A percentile compares a stretch with the other conserved stretches of the same genome.
Conservation (phyloP, 2,329 filamentous ascomycete genomes). For the Sarocladium oryzae region DNA sequence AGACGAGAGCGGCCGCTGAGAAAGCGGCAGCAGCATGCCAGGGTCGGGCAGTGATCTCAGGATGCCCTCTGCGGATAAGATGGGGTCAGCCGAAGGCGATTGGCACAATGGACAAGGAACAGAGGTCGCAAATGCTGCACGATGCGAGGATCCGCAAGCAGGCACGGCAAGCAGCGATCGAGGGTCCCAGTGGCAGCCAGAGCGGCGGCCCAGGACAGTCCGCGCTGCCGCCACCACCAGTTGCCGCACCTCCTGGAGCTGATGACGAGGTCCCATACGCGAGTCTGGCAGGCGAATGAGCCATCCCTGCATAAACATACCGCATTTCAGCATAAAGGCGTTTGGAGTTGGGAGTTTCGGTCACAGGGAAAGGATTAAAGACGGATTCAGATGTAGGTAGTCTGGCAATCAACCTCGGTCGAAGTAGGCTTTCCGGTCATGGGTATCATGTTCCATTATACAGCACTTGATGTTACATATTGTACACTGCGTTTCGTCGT, state of each 20-base stretch:
- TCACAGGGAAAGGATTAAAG: neutral
- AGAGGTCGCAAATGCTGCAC: slow-evolving; percentile 72
- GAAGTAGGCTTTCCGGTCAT: slow-evolving; percentile 6
- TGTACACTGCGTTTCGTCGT: slow-evolving; percentile 15
- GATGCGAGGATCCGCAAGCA: slow-evolving; percentile 51
- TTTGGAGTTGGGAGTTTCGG: slow-evolving; percentile 19
- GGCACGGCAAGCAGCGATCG: slow-evolving; percentile 24
- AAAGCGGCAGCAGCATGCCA: slow-evolving; percentile 77
- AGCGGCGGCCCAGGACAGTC: slow-evolving; percentile 17
- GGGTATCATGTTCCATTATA: slow-evolving; percentile 16
- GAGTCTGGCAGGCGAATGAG: slow-evolving; percentile 73
- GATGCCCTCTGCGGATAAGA: slow-evolving; percentile 80
- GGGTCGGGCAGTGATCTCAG: slow-evolving; percentile 82
- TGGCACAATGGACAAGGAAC: slow-evolving; percentile 83
- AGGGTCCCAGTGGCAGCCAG: slow-evolving; percentile 28
- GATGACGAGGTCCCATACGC: slow-evolving; percentile 72
- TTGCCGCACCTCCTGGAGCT: slow-evolving; percentile 74
- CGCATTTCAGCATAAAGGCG: slow-evolving; percentile 17
- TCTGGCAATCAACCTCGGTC: no score
- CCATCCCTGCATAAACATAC: neutral
- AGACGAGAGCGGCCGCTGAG: slow-evolving; percentile 77
- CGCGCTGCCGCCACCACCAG: slow-evolving; percentile 24
- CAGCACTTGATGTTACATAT: slow-evolving; percentile 21
- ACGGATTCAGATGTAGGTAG: neutral
- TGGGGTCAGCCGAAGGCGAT: slow-evolving; percentile 93